These are phyloP conservation scores for Dacryopinax primogenitus DNA, from an alignment of 768 basidiomycete species.

Conservation along the genomic window DNA sequence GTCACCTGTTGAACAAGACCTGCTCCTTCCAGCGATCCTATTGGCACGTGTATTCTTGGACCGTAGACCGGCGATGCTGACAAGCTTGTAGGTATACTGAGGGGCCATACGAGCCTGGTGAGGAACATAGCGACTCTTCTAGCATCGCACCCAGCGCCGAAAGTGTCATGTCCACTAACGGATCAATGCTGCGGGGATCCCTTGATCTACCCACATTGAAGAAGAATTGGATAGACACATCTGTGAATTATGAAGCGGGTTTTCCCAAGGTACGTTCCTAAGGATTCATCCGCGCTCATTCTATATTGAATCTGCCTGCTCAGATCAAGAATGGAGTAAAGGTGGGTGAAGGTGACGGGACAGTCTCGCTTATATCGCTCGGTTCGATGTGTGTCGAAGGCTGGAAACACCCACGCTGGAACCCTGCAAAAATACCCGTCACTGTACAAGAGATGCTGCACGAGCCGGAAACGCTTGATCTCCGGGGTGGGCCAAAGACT, in stretches of 20 bases:
- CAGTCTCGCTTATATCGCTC: slow-evolving; percentile 69
- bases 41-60: slow-evolving; percentile 38
- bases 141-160: slow-evolving; percentile 37
- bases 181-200: slow-evolving; percentile 31
- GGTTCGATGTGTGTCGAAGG: slow-evolving; percentile 97
- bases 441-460: slow-evolving; percentile 83
- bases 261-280: slow-evolving; percentile 39
- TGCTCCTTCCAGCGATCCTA: slow-evolving; percentile 53
- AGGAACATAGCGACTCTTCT: slow-evolving; percentile 35
- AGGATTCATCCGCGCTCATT: not conserved
- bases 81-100: slow-evolving; percentile 47
- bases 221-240: slow-evolving; percentile 73
- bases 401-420: slow-evolving; percentile 82
- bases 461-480: slow-evolving; percentile 56
- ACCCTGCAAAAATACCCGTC: slow-evolving; percentile 77
- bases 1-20: not conserved
- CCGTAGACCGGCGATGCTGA: not conserved
- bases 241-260: slow-evolving; percentile 52
- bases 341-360: slow-evolving; percentile 92
- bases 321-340: slow-evolving; percentile 74
- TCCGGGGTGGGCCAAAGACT: slow-evolving; percentile 81
- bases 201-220: slow-evolving; percentile 45
- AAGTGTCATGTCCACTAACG: slow-evolving; percentile 28
- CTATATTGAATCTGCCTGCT: slow-evolving; percentile 15
- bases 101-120: slow-evolving; percentile 56